Conservation (phyloP, 1,284 basidiomycete genomes). For the Sanghuangporus baumii region DNA sequence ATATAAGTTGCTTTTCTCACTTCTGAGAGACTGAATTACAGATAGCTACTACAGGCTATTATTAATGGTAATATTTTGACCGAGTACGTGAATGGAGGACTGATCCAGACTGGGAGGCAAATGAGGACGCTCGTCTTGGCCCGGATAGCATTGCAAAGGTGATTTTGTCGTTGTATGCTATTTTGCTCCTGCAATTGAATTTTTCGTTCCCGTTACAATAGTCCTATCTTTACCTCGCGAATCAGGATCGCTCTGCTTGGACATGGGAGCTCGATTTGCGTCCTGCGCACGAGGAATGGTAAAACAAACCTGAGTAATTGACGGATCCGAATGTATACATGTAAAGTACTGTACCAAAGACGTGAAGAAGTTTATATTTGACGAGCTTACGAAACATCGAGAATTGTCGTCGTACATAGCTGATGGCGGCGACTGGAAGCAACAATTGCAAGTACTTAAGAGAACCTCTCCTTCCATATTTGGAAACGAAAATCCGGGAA, state of each 20-base stretch:
- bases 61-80: conserved; percentile 13
- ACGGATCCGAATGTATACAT: no score
- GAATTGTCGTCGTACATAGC: no score
- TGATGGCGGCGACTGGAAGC: no score
- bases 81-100: conserved; percentile 1
- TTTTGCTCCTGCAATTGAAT: no score
- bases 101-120: conserved; percentile 22
- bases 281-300: conserved; percentile 41
- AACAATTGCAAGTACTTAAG: no score
- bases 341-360: no score
- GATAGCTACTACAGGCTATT: not conserved
- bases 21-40: not conserved
- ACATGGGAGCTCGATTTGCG: conserved; percentile 62
- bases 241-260: conserved; percentile 60
- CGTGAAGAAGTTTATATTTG: no score
- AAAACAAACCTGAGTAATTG: not conserved
- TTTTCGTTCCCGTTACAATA: conserved; percentile 17
- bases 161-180: not conserved
- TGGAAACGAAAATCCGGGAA: not conserved
- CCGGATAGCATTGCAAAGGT: conserved; percentile 28
- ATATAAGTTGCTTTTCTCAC: conserved; percentile 1
- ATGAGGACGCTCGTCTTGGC: conserved; percentile 22
- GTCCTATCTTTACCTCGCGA: conserved; percentile 48
- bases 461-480: not conserved
- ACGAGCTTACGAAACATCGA: no score